Base-by-base conservation (phyloP, 345 rosid species). In the Pugionium cornutum region DNA sequence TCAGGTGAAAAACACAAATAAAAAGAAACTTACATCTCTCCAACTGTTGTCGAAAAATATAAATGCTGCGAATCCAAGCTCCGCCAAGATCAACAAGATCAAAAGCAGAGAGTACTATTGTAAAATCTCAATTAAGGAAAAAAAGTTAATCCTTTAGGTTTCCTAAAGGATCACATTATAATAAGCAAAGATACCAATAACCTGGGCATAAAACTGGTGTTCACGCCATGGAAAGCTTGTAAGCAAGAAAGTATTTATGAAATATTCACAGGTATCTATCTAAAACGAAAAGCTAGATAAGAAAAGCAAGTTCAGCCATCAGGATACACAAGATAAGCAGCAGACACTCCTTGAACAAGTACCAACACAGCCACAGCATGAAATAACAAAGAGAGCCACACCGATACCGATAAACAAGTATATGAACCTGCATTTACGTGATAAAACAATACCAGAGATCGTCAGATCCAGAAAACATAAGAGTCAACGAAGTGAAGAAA, bases 281-380 rank as follows among this genome's bases (percentile, higher is more conserved):
- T 1, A 71, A 47, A 55, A 46, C 31, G 2, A 32, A 45, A 32
- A 2, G 1, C 7, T 2, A 25, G 5, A 5, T 1, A 10, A 66
- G 29, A 61, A 67, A 42, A 28, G 55, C 11, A 31, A 33, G 6
- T 55, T 7, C 9, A 66, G 31, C 4, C 56, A 66, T 53, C 6
- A 84, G 97, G 99, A 95, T 95, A 95, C 99, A 78, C 89, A 95
- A 76, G 83, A 66, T 79, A 95, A 75, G 83, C 99, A 95, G 86
- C 99, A 95, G 52, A 90, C 85, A 27, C 83, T 95, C 72, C 94
- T 66, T n/a, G 89, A 76, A 53, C 81, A 68, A 74, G 89, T 80
- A 74, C 95, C 95, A 49, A 87, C 57, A 61, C 99, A 95, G 43
- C 99, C 99, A 76, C 84, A 83, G 57, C 89, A 95, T n/a, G 99